These are phyloP conservation scores for Lepiota brunneoincarnata DNA, from an alignment of 768 basidiomycete genomes.

Conservation along the genomic window DNA sequence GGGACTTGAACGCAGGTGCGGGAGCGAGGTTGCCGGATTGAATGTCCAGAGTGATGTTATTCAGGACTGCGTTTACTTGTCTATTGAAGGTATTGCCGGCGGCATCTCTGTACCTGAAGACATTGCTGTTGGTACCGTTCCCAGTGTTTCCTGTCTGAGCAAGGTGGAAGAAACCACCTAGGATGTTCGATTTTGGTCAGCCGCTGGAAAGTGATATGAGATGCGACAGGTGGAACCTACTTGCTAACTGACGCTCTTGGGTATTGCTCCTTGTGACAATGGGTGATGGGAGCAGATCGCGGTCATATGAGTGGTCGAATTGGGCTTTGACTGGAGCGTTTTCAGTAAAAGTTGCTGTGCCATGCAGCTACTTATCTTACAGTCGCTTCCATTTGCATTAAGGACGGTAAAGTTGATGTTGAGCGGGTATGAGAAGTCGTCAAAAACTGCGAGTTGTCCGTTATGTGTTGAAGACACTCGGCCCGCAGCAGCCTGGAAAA, in stretches of 20 bases:
- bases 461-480: constrained; percentile 38
- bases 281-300: constrained; percentile 54
- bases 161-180: constrained; percentile 51
- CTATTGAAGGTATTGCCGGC: constrained; percentile 62
- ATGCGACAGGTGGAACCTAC: constrained; percentile 30
- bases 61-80: constrained; percentile 56
- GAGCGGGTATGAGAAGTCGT: constrained; percentile 44
- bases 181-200: not conserved
- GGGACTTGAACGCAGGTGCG: not conserved
- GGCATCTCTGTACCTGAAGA: constrained; percentile 57
- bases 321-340: constrained; percentile 38
- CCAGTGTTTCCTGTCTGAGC: constrained; percentile 49
- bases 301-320: constrained; percentile 71
- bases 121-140: constrained; percentile 71
- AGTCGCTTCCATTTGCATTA: constrained; percentile 30
- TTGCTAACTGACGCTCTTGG: constrained; percentile 53
- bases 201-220: not conserved
- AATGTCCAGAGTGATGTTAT: constrained; percentile 59
- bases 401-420: constrained; percentile 41
- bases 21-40: constrained; percentile 43
- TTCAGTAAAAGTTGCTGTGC: constrained; percentile 3
- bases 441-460: constrained; percentile 33
- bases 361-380: constrained; percentile 22
- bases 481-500: constrained; percentile 40
- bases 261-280: constrained; percentile 59